phyloP scores from a whole-genome alignment of 2,329 filamentous ascomycete species.

The Xylariaceae sp. region DNA sequence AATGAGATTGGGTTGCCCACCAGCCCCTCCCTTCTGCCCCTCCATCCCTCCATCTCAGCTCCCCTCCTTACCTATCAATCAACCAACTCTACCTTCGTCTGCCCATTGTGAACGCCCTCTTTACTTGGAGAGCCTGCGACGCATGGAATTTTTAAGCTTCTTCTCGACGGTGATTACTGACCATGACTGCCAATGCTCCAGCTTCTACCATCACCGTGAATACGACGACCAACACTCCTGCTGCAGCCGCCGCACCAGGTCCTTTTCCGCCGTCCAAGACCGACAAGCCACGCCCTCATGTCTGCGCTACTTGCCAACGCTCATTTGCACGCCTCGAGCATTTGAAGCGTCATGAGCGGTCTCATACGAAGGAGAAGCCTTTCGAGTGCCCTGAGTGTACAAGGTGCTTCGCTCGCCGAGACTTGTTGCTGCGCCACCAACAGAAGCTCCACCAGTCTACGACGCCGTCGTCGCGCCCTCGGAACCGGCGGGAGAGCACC shows the following conservation, averaged over 20 bases:
- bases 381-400: constrained; percentile 95
- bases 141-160: constrained; percentile 10
- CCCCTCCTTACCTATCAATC: constrained; percentile 13
- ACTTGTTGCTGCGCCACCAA: constrained; percentile 88
- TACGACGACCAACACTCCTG: constrained; percentile 25
- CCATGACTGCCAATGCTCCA: constrained; percentile 21
- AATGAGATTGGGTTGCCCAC: constrained; percentile 13
- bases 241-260: constrained; percentile 22
- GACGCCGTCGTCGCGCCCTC: constrained; percentile 77
- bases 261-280: constrained; percentile 80
- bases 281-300: constrained; percentile 92
- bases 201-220: constrained; percentile 39
- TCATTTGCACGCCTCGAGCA: constrained; percentile 95
- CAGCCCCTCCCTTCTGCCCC: constrained; percentile 15
- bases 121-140: constrained; percentile 15
- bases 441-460: constrained; percentile 96
- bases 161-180: constrained; percentile 20
- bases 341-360: constrained; percentile 88
- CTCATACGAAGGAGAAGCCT: constrained; percentile 74
- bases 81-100: not conserved
- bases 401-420: constrained; percentile 88
- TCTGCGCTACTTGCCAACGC: constrained; percentile 83
- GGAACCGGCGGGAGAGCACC: constrained; percentile 85
- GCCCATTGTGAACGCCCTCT: constrained; percentile 1
- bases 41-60: constrained; percentile 15